Conservation (phyloP, 345 rosid genomes). For the Erysimum cheiranthoides region DNA sequence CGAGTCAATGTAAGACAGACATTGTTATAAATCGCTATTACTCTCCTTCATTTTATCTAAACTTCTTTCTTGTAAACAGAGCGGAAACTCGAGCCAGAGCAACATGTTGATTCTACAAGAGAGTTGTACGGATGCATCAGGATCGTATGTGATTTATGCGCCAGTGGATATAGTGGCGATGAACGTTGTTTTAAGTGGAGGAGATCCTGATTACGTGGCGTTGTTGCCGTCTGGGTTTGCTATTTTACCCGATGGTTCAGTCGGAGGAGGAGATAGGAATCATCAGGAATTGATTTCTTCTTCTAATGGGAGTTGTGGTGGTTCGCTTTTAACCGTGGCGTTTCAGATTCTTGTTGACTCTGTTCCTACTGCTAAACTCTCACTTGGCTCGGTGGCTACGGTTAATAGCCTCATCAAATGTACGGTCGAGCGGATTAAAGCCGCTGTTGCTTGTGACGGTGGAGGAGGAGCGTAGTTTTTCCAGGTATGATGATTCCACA, state of each 20-base stretch:
- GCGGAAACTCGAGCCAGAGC: slow-evolving; percentile 92
- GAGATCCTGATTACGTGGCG: slow-evolving; percentile 96
- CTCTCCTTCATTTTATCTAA: background rate
- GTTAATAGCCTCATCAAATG: slow-evolving; percentile 92
- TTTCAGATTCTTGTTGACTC: slow-evolving; percentile 96
- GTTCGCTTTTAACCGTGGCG: slow-evolving; percentile 86
- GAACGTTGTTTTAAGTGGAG: slow-evolving; percentile 86
- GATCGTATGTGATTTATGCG: slow-evolving; percentile 94
- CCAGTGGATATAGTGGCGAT: slow-evolving; percentile 90
- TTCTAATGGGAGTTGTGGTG: slow-evolving; percentile 59
- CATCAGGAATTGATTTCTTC: slow-evolving; percentile 37
- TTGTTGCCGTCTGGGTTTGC: slow-evolving; percentile 97
- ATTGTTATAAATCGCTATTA: background rate
- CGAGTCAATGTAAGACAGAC: slow-evolving; percentile 76
- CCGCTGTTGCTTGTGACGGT: slow-evolving; percentile 58
- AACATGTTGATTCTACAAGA: slow-evolving; percentile 98
- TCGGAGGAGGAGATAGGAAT: slow-evolving; percentile 43
- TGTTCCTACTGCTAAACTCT: slow-evolving; percentile 88
- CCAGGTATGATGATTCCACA: slow-evolving; percentile 28
- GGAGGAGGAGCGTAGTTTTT: slow-evolving; percentile 30
- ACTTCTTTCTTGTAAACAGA: slow-evolving; percentile 47
- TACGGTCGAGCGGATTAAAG: slow-evolving; percentile 91
- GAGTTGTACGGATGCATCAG: slow-evolving; percentile 84
- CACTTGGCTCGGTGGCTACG: slow-evolving; percentile 91
- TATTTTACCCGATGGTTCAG: slow-evolving; percentile 86